Evolutionary conservation across 192 early-diverging fungal species (phyloP).

Genomic region (Backusella tuberculispora): DNA sequence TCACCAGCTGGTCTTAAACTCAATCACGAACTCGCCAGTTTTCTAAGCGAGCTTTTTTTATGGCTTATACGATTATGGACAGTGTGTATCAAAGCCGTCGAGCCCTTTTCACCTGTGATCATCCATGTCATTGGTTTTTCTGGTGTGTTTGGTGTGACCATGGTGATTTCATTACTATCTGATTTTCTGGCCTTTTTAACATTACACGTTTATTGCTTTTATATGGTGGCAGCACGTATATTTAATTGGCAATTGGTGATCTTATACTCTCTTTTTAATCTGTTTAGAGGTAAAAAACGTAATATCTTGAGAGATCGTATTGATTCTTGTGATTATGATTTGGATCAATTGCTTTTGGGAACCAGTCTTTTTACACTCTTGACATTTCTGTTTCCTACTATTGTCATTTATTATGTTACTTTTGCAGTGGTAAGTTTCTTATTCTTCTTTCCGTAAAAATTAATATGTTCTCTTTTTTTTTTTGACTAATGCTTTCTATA

Average conservation of each 20-base stretch:
- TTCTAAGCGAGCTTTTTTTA: slow-evolving; percentile 90
- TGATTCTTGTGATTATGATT: slow-evolving; percentile 91
- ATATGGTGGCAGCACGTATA: slow-evolving; percentile 89
- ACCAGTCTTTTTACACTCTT: slow-evolving; percentile 93
- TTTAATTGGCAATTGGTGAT: slow-evolving; percentile 91
- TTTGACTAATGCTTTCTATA: background rate
- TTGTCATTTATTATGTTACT: slow-evolving; percentile 89
- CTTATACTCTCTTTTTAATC: slow-evolving; percentile 86
- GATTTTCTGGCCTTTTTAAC: slow-evolving; percentile 87
- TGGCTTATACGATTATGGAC: slow-evolving; percentile 91
- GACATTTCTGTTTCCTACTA: slow-evolving; percentile 94
- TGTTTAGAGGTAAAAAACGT: slow-evolving; percentile 88
- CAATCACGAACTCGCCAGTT: slow-evolving; percentile 85
- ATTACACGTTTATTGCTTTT: slow-evolving; percentile 94
- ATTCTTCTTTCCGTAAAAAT: background rate
- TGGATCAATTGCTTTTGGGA: slow-evolving; percentile 94
- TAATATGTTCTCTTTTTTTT: background rate
- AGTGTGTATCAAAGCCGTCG: slow-evolving; percentile 50
- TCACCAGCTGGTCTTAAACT: slow-evolving; percentile 97
- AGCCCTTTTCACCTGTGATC: slow-evolving; percentile 61
- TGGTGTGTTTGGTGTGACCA: slow-evolving; percentile 83
- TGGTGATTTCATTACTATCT: slow-evolving; percentile 80
- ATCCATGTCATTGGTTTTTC: slow-evolving; percentile 73
- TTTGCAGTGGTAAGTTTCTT: slow-evolving; percentile 81
- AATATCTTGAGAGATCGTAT: slow-evolving; percentile 92